These are phyloP conservation scores for Raffaelea ambrosiae DNA, from an alignment of 2,329 filamentous ascomycete species.

Conservation along the genomic window DNA sequence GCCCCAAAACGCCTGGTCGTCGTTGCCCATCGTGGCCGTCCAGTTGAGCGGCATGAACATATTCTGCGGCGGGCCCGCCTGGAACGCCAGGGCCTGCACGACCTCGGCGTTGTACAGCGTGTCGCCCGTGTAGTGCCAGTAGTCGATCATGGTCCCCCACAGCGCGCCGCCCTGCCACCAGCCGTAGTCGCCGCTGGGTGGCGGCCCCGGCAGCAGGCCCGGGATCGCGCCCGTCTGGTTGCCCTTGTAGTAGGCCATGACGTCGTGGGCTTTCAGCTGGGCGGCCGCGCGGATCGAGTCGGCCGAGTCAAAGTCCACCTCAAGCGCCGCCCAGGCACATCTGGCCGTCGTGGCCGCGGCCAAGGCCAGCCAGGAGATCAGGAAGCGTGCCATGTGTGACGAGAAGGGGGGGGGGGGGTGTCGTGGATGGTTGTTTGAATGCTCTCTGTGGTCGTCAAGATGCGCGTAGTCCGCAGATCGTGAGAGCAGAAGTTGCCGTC, in stretches of 20 bases:
- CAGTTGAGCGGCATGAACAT: slow-evolving; percentile 55
- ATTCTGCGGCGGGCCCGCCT: slow-evolving; percentile 41
- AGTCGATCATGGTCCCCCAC: slow-evolving; percentile 61
- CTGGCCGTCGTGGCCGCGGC: too few relatives aligned
- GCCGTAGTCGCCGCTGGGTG: slow-evolving; percentile 49
- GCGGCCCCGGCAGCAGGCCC: slow-evolving; percentile 48
- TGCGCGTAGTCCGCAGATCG: too few relatives aligned
- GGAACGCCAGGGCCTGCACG: slow-evolving; percentile 47
- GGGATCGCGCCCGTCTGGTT: slow-evolving; percentile 36
- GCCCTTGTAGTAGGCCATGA: slow-evolving; percentile 42
- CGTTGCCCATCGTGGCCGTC: slow-evolving; percentile 51
- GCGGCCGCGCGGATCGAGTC: slow-evolving; percentile 38
- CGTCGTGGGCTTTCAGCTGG: slow-evolving; percentile 38
- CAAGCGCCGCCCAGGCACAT: too few relatives aligned
- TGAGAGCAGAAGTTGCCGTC: too few relatives aligned
- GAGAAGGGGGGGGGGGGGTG: too few relatives aligned
- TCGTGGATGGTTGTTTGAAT: too few relatives aligned
- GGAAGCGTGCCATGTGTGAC: too few relatives aligned
- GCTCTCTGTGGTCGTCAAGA: too few relatives aligned
- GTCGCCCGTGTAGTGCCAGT: slow-evolving; percentile 61
- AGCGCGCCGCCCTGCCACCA: slow-evolving; percentile 68
- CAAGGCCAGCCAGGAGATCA: too few relatives aligned
- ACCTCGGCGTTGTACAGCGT: slow-evolving; percentile 51
- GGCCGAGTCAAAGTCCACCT: slow-evolving; percentile 13
- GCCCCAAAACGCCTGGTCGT: slow-evolving; percentile 65